Evolutionary conservation across 73 alveolate species (phyloP), one percentile per base, ranked within the genome.

Genomic region (Durusdinium trenchii): DNA sequence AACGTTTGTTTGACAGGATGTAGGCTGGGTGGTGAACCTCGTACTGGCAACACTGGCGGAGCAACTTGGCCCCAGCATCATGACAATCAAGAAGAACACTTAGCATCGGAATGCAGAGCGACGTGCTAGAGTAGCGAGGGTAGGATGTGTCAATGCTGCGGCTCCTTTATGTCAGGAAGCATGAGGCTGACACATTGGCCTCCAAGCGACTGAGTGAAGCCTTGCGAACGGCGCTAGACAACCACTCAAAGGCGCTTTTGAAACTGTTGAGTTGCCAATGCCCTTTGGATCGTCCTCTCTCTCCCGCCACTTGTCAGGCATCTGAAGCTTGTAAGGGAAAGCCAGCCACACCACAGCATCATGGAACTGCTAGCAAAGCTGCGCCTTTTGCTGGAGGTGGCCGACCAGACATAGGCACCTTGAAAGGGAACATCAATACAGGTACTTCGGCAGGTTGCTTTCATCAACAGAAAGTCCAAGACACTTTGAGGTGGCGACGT

Each of bases 341-440:
- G 73, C 36, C 94, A 38, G 51, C 76, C 75, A 84, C 94, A 2
- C 96, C 82, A 50, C 96, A 87, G 85, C 96, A 87, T 47, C 86
- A 20, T 14, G 46, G 86, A 6, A 50, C 84, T 0, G 48, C 69
- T 40, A 60, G 96, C 96, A 87, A 87, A 87, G 96, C 96, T 45
- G 96, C 96, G 35, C 96, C 96, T 5, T 87, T 87, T 46, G 96
- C 86, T 26, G 96, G 96, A n/a, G 96, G 96, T 46, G 96, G 96
- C 9, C 96, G 96, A 85, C 96, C 96, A 87, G 96, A 87, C 96
- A 62, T 87, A 62, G 96, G 96, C 50, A 23, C 71, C 91, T 48
- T n/a, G n/a, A n/a, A n/a, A n/a, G n/a, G n/a, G n/a, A n/a, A n/a
- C 71, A 45, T 10, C 51, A 64, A 64, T 64, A 30, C 79, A 64